Conservation (phyloP, 2,329 filamentous ascomycete genomes). For the Taxawa tesnikishii region DNA sequence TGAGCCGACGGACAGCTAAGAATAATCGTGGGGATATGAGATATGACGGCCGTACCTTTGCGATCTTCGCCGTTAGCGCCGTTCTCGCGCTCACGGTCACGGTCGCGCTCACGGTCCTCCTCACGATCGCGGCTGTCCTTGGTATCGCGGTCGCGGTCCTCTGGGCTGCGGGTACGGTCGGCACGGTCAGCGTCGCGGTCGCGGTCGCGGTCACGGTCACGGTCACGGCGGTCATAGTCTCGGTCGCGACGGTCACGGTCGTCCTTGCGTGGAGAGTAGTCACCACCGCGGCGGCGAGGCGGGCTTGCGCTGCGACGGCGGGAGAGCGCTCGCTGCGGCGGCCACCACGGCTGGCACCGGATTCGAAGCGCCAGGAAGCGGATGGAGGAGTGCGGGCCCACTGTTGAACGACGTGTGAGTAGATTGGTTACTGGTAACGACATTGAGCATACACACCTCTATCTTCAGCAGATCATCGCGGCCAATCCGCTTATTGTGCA, state of each 20-base stretch:
- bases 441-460: constrained; percentile 54
- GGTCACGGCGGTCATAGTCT: constrained; percentile 57
- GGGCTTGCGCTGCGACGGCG: constrained; percentile 62
- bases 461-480: constrained; percentile 95
- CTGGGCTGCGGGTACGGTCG: constrained; percentile 25
- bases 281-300: constrained; percentile 55
- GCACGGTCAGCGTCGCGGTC: constrained; percentile 57
- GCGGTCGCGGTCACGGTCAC: constrained; percentile 56
- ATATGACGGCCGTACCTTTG: too few relatives aligned
- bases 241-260: constrained; percentile 66
- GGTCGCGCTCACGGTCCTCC: constrained; percentile 54
- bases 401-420: constrained; percentile 34
- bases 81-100: constrained; percentile 55
- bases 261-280: constrained; percentile 52
- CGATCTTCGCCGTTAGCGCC: constrained; percentile 35
- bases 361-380: constrained; percentile 96
- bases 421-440: background rate
- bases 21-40: too few relatives aligned
- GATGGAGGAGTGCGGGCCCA: constrained; percentile 98
- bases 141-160: constrained; percentile 46
- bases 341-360: constrained; percentile 68
- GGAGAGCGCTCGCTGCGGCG: constrained; percentile 39
- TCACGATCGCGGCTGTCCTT: constrained; percentile 36
- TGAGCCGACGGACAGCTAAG: too few relatives aligned
- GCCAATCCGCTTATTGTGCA: constrained; percentile 98